Base-by-base conservation (phyloP, 2,329 filamentous ascomycete species). In the Metarhizium robertsii region DNA sequence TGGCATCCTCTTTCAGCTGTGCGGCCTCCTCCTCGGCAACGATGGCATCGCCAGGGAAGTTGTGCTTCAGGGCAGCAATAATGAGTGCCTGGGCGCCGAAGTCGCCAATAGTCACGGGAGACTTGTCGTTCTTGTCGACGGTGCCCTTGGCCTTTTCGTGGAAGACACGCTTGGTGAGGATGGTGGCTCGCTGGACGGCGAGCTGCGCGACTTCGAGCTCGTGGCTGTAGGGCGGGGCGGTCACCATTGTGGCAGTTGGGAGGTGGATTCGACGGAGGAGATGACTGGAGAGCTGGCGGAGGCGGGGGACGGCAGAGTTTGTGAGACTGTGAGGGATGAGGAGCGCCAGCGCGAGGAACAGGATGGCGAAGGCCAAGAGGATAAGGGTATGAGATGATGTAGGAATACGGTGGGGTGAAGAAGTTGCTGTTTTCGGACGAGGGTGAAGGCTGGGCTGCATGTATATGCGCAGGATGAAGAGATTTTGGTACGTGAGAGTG, bases 41-140 rank as follows among this genome's bases (percentile, higher is more conserved):
- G 60, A 99, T 88, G 70, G 90, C 87, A 68, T 99, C 94, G 40
- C 84, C 68, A 18, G 94, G 94, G 76, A 99, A 99, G 73, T 88
- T 90, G 73, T 89, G 83, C 72, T 86, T 86, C 62, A 99, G 86
- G 32, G 92, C 92, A 56, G 86, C 81, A 67, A 97, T 96, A 73
- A 99, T 96, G 61, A 99, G 83, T 36, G 94, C 92, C 76, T 99
- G 94, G 42, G 94, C 95, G 67, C 94, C 94, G 71, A 96, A 97
- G 75, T 99, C 94, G 70, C 92, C 94, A 65, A 97, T 94, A 18
- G 94, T 99, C 65, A 99, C 94, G 61, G 94, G 94, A 10, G 92
- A 96, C 69, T 90, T 90, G 79, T 99, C 94, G 72, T 90, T 87
- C 77, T 99, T 99, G 65, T 72, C 69, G 53, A 96, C 80, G 49